Evolutionary conservation across 2,329 filamentous ascomycete genomes (phyloP).

Genomic region (Pestalotiopsis sp.): DNA sequence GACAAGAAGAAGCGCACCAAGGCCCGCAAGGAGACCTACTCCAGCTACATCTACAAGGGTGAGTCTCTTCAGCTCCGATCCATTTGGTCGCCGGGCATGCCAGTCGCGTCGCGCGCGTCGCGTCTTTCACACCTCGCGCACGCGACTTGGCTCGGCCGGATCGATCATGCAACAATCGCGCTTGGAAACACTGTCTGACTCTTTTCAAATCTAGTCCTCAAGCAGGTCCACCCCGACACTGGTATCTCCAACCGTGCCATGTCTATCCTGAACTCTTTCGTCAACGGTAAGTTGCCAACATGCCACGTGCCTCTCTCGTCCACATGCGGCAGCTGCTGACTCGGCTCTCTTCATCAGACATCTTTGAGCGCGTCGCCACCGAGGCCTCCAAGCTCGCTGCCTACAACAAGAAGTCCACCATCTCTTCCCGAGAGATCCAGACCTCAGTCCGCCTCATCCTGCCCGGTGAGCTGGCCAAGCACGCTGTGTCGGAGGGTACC

Average conservation of each 20-base stretch:
- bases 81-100: neutral
- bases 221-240: constrained; percentile 99
- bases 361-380: constrained; percentile 98
- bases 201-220: constrained; percentile 70
- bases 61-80: constrained; percentile 35
- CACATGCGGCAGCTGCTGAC: neutral
- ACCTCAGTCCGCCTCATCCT: constrained; percentile 98
- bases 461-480: constrained; percentile 98
- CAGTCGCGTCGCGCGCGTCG: neutral
- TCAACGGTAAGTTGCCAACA: constrained; percentile 74
- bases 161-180: neutral
- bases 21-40: constrained; percentile 99
- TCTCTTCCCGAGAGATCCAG: constrained; percentile 99
- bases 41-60: constrained; percentile 99
- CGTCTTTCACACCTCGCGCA: constrained; percentile 16
- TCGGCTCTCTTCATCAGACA: constrained; percentile 63
- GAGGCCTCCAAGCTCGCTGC: constrained; percentile 99
- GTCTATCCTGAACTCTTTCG: constrained; percentile 99
- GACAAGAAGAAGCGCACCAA: constrained; percentile 99
- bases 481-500: constrained; percentile 98
- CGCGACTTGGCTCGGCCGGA: constrained; percentile 5
- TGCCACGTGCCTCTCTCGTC: neutral
- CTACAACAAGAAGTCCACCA: constrained; percentile 99
- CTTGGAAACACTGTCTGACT: constrained; percentile 30
- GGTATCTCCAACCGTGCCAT: constrained; percentile 99